Percentiles rank a stretch among this genome's conserved stretches.
Conservation (phyloP, 176 grass and related monocot species). For the Triticum timopheevii region DNA sequence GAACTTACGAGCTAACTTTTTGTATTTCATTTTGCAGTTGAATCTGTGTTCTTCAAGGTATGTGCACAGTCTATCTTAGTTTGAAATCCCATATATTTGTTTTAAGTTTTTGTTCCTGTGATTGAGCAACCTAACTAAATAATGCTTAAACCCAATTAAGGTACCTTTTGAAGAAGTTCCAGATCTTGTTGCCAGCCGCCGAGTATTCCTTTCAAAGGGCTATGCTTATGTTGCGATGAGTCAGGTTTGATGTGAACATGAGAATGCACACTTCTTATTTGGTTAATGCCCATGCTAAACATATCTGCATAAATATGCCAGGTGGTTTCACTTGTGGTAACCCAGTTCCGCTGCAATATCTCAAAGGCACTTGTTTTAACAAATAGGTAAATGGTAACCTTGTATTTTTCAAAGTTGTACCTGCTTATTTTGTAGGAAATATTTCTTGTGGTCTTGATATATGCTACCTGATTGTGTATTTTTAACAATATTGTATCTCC, state of each 20-base stretch:
- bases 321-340: slow-evolving; percentile 93
- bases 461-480: neutral
- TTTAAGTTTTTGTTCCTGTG: neutral
- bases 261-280: slow-evolving; percentile 20
- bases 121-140: slow-evolving; percentile 12
- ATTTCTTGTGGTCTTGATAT: neutral
- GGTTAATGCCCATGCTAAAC: slow-evolving; percentile 1
- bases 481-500: slow-evolving; percentile 5
- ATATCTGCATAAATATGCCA: slow-evolving; percentile 40
- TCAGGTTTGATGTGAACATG: slow-evolving; percentile 55
- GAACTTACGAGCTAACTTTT: slow-evolving; percentile 31
- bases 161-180: slow-evolving; percentile 97
- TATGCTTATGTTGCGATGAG: slow-evolving; percentile 96
- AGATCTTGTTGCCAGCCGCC: slow-evolving; percentile 71
- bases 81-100: slow-evolving; percentile 12
- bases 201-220: slow-evolving; percentile 85
- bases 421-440: neutral
- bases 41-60: slow-evolving; percentile 92
- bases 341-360: slow-evolving; percentile 90
- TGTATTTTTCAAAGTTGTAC: slow-evolving; percentile 20
- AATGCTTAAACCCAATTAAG: slow-evolving; percentile 39
- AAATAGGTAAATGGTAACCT: slow-evolving; percentile 56
- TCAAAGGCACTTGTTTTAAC: slow-evolving; percentile 93
- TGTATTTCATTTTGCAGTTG: slow-evolving; percentile 53
- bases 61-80: neutral